These are phyloP conservation scores for Gracilaria vermiculophylla DNA, from an alignment of 23 red algal species.

Conservation along the genomic window DNA sequence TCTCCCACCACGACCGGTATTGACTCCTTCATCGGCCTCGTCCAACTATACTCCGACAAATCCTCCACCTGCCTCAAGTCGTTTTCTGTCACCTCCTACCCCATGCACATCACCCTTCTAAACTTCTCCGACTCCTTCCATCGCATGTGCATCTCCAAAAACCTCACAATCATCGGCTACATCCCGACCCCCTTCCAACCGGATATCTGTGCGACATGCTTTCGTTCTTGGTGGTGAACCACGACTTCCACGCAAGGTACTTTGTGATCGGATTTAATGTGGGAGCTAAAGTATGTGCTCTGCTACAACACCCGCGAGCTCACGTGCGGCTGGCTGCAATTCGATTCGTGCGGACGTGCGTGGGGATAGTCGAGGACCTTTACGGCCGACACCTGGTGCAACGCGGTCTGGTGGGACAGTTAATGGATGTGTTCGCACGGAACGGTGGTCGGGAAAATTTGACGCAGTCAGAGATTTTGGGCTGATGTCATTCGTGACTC, in stretches of 20 bases:
- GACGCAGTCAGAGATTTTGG: slow-evolving; percentile 55
- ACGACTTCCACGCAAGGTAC: slow-evolving; percentile 53
- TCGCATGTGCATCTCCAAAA: not conserved
- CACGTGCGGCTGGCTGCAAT: slow-evolving; percentile 46
- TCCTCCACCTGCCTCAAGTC: no score
- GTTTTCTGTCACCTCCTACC: not conserved
- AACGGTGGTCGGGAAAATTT: slow-evolving; percentile 62
- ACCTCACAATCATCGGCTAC: not conserved
- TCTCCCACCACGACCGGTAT: not conserved
- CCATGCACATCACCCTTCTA: not conserved
- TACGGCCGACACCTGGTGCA: slow-evolving; percentile 42
- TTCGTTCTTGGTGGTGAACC: slow-evolving; percentile 50
- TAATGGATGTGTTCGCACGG: slow-evolving; percentile 41
- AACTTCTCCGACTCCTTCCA: not conserved
- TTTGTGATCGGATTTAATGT: slow-evolving; percentile 65
- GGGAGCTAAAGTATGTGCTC: slow-evolving; percentile 9
- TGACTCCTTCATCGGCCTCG: not conserved
- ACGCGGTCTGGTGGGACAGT: slow-evolving; percentile 22
- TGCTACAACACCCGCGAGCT: slow-evolving; percentile 14
- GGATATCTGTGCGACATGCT: slow-evolving; percentile 58
- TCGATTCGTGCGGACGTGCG: slow-evolving; percentile 56
- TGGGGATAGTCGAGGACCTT: slow-evolving; percentile 56
- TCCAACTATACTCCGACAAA: not conserved
- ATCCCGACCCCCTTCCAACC: slow-evolving; percentile 7
- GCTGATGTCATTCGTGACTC: slow-evolving; percentile 28